A percentile compares a stretch with the other conserved stretches of the same genome.
phyloP scores from a whole-genome alignment of 176 grass and related monocot species.

The Rhynchospora breviuscula region DNA sequence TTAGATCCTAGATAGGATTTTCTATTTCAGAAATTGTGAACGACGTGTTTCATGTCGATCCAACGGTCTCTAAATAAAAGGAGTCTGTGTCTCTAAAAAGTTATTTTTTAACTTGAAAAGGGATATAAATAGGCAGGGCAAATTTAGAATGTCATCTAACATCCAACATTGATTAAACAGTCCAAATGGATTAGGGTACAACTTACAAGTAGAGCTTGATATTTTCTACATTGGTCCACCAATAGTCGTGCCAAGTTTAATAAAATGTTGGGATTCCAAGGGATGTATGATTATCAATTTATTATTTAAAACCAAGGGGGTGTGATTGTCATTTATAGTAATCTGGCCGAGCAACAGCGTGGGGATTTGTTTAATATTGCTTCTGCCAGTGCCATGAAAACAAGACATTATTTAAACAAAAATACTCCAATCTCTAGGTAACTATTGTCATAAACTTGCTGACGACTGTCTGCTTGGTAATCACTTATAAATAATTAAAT shows the following conservation, averaged over 20 bases:
- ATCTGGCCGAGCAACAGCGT: not conserved
- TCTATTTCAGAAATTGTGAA: too few species aligned
- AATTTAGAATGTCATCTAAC: too few species aligned
- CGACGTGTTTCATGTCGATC: too few species aligned
- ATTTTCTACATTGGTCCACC: not conserved
- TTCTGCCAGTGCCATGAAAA: constrained; percentile 5
- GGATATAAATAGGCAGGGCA: too few species aligned
- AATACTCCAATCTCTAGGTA: constrained; percentile 20
- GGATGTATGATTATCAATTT: not conserved
- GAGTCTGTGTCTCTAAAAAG: too few species aligned
- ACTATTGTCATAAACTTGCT: not conserved
- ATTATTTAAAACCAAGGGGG: not conserved
- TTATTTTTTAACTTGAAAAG: too few species aligned
- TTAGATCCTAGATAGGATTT: too few species aligned
- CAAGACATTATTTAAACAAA: not conserved
- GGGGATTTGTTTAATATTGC: constrained; percentile 16
- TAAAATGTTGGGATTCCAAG: not conserved
- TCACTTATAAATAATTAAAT: too few species aligned
- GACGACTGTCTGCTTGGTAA: not conserved
- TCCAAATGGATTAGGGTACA: too few species aligned
- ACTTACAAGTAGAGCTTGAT: too few species aligned
- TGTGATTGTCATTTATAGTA: not conserved
- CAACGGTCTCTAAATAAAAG: too few species aligned
- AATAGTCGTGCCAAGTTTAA: not conserved
- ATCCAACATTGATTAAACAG: too few species aligned